Percentiles rank a stretch among this genome's conserved stretches.
These are phyloP conservation scores for Ogataea methanolica DNA, from an alignment of 805 yeast species.

Conservation along the genomic window DNA sequence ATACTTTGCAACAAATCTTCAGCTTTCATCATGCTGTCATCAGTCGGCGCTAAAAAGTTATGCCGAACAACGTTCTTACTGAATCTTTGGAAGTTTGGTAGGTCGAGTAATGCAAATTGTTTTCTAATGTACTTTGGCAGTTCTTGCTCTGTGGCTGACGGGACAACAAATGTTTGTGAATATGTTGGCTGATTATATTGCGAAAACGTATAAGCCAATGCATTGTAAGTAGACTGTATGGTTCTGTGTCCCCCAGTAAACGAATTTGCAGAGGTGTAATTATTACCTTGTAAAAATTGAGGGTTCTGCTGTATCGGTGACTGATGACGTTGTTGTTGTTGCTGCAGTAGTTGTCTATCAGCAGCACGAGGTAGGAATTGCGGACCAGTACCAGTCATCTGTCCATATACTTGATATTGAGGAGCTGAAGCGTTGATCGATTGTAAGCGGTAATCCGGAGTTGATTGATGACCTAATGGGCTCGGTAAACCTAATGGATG, in stretches of 20 bases:
- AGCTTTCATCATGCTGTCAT: conserved; percentile 16
- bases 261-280: conserved; percentile 4
- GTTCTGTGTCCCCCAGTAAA: conserved; percentile 24
- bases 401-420: neutral
- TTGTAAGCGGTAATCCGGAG: too few species aligned
- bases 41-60: conserved; percentile 14
- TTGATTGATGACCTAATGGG: too few species aligned
- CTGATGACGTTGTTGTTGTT: conserved; percentile 1
- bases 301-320: conserved; percentile 4
- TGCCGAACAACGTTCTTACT: conserved; percentile 14
- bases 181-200: conserved; percentile 27
- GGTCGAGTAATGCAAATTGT: conserved; percentile 30
- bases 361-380: conserved; percentile 4
- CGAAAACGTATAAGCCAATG: conserved; percentile 26
- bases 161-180: conserved; percentile 32
- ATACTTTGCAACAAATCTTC: conserved; percentile 10
- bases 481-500: too few species aligned
- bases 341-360: conserved; percentile 6
- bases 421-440: too few species aligned
- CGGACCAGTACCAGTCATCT: neutral
- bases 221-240: conserved; percentile 30
- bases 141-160: conserved; percentile 30
- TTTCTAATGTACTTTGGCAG: conserved; percentile 31
- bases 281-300: conserved; percentile 3
- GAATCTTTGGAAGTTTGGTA: conserved; percentile 27